phyloP scores from a whole-genome alignment of 2,329 filamentous ascomycete genomes.

The Penicillium sp. region DNA sequence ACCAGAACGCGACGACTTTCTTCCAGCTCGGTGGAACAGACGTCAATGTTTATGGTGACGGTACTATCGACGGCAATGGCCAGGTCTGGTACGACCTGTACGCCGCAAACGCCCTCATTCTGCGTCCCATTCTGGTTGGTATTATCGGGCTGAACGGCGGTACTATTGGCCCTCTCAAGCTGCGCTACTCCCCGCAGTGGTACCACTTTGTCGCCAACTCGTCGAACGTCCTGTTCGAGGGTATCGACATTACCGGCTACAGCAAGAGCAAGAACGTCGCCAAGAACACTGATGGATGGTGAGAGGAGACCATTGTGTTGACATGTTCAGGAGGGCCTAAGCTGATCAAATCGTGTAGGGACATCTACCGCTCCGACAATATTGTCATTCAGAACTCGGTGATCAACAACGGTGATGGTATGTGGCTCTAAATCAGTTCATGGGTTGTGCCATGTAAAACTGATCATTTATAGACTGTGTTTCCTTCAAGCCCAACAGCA shows the following conservation, averaged over 20 bases:
- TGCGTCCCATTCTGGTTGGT: slow-evolving; percentile 61
- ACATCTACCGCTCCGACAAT: slow-evolving; percentile 57
- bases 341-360: slow-evolving; percentile 21
- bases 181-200: slow-evolving; percentile 63
- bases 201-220: slow-evolving; percentile 69
- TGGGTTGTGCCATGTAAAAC: neutral
- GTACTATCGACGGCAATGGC: slow-evolving; percentile 64
- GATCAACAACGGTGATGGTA: slow-evolving; percentile 64
- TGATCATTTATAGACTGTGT: slow-evolving; percentile 58
- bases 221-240: slow-evolving; percentile 63
- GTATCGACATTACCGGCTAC: slow-evolving; percentile 61
- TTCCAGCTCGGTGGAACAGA: slow-evolving; percentile 67
- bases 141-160: slow-evolving; percentile 60
- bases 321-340: no score
- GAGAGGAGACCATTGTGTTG: neutral
- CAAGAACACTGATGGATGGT: slow-evolving; percentile 66
- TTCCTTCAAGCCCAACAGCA: slow-evolving; percentile 73
- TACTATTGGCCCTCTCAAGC: slow-evolving; percentile 60
- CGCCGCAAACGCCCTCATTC: slow-evolving; percentile 57
- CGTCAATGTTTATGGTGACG: slow-evolving; percentile 68
- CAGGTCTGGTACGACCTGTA: slow-evolving; percentile 67
- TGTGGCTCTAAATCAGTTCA: neutral
- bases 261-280: slow-evolving; percentile 56
- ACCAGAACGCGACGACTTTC: slow-evolving; percentile 68
- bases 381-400: slow-evolving; percentile 68